Base-by-base conservation (phyloP, 2,329 filamentous ascomycete species). In the Alternaria angustiovoidea region DNA sequence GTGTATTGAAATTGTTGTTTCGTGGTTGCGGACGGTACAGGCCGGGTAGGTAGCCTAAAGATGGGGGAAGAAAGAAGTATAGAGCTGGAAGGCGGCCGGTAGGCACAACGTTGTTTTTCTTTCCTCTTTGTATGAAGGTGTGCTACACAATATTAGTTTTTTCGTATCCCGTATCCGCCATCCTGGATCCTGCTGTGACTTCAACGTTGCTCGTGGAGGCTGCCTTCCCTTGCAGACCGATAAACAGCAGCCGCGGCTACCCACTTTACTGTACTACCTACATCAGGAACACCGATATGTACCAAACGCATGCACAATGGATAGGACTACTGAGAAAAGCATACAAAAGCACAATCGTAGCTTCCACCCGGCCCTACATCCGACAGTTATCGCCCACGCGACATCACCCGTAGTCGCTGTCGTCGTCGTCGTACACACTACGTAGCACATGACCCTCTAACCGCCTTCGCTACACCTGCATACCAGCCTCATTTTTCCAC, bases 381-480 rank as follows among this genome's bases (percentile, higher is more conserved):
- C 32, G 22, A 38, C 46, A 5, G 20, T 18, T 7, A 2, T 20
- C 20, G 20, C 32, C n/a, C 46, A 49, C 20, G 46, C 46, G 46
- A 49, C 5, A 36, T 18, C 30, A 49, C 46, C 46, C 30, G 30
- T 36, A 3, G 46, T 36, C 30, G 46, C 32, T 2, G 20, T 36
- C 46, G 46, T 36, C 2, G 46, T 48, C 5, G 20, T 36, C 46
- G 30, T 36, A 16, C 16, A 36, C 32, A 32, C 46, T 24, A 36
- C 36, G 36, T 42, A 52, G 39, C 49, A 52, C 49, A 52, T 52
- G 49, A 52, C 46, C 32, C 24, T 36, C 20, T 57, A 39, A 47
- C 42, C 42, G 22, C 14, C 54, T 39, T 56, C 41, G 49, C 48
- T 57, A 47, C 39, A 57, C 55, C 49, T 57, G 55, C 55, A 57